phyloP scores from a whole-genome alignment of 1,139 yeast species.

The Zygosaccharomyces sapae region DNA sequence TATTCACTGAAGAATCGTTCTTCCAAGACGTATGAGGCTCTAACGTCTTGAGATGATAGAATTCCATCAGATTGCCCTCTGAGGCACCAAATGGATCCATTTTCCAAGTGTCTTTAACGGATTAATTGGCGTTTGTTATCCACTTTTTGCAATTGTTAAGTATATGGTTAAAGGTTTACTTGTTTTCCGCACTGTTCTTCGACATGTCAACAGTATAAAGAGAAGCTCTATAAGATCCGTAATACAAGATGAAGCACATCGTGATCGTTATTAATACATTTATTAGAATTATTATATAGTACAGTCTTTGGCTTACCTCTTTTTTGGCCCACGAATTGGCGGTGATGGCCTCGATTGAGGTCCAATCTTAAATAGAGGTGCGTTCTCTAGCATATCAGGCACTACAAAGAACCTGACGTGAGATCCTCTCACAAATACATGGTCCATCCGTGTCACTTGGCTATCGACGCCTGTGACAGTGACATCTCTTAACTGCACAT shows the following conservation, averaged over 20 bases:
- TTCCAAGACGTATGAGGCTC: conserved; percentile 40
- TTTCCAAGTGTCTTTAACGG: too few species aligned
- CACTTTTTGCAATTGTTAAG: background rate
- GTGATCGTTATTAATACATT: background rate
- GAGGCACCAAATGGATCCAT: conserved; percentile 21
- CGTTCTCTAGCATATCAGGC: conserved; percentile 83
- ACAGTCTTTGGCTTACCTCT: conserved; percentile 26
- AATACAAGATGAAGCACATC: background rate
- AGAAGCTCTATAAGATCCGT: background rate
- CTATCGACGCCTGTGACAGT: conserved; percentile 78
- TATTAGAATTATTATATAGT: background rate
- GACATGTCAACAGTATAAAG: background rate
- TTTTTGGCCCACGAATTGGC: conserved; percentile 62
- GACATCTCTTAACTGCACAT: conserved; percentile 79
- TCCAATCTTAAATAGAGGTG: conserved; percentile 79
- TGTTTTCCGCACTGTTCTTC: conserved; percentile 2
- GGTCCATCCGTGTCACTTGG: conserved; percentile 68
- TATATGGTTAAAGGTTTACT: background rate
- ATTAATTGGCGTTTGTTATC: too few species aligned
- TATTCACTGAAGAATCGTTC: conserved; percentile 34
- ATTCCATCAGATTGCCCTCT: conserved; percentile 38
- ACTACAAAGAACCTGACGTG: conserved; percentile 79
- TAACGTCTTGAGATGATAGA: conserved; percentile 42
- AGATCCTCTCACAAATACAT: conserved; percentile 88
- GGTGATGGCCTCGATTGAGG: conserved; percentile 60